phyloP scores from a whole-genome alignment of 2,329 filamentous ascomycete genomes.

The Trichoderma polysporum region DNA sequence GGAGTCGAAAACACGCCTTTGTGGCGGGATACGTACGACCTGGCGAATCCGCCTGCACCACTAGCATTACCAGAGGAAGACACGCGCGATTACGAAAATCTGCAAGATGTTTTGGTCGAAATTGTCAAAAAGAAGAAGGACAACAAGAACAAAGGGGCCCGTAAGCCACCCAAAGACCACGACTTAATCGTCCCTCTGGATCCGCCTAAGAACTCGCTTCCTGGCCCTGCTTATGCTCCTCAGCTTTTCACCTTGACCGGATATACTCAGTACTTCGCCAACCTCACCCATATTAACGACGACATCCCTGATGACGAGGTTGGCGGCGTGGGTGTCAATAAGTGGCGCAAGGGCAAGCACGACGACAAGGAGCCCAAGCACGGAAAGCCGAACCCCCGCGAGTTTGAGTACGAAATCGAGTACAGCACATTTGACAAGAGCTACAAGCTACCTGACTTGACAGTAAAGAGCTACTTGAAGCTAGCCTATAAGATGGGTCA shows the following conservation, averaged over 20 bases:
- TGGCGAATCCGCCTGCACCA: conserved; percentile 12
- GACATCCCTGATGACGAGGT: conserved; percentile 47
- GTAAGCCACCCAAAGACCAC: conserved; percentile 56
- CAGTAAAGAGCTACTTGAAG: conserved; percentile 75
- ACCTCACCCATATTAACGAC: conserved; percentile 87
- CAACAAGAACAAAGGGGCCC: conserved; percentile 36
- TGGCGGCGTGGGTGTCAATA: conserved; percentile 28
- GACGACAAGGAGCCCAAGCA: conserved; percentile 53
- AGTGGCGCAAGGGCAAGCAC: conserved; percentile 66
- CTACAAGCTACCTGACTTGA: conserved; percentile 78
- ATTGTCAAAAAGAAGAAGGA: conserved; percentile 31
- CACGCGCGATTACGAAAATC: conserved; percentile 28
- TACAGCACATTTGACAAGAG: conserved; percentile 80
- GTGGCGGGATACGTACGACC: conserved; percentile 43
- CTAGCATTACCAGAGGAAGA: background rate
- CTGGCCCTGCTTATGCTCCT: conserved; percentile 86
- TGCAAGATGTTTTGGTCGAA: conserved; percentile 31
- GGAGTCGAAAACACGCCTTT: conserved; percentile 61
- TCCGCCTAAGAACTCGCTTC: conserved; percentile 69
- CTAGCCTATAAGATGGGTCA: conserved; percentile 75
- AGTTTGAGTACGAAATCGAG: conserved; percentile 76
- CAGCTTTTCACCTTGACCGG: conserved; percentile 77
- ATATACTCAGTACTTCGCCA: conserved; percentile 91
- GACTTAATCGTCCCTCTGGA: conserved; percentile 66
- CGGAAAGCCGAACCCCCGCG: conserved; percentile 55